Base-by-base conservation (phyloP, 176 grass and related monocot species). In the Dendrocalamus sinicus region DNA sequence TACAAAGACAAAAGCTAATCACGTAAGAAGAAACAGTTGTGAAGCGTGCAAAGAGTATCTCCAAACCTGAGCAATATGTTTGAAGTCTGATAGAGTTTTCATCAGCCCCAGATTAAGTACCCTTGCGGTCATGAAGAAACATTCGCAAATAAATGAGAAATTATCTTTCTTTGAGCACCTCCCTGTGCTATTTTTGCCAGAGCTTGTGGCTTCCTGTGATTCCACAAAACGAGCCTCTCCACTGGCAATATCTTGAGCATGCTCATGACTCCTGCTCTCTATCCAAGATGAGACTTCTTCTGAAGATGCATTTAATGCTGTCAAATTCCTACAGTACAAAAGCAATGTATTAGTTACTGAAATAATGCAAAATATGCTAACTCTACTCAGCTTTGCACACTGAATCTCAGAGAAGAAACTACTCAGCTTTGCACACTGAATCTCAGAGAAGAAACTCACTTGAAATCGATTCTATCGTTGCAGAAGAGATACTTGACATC, bases 121-220 rank as follows among this genome's bases (percentile, higher is more conserved):
- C 59, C 96, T 89, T 78, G 96, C 82, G 14, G 93, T 95, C 96
- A 98, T 98, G 88, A 98, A 98, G 86, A 95, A 98, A 84, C 91
- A 98, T 78, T 98, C 93, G 0, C 96, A 98, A 85, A 95, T 91
- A 90, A 98, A 98, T 43, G 93, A 95, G 76, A 89, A 98, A 60
- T 95, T 98, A 3, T 94, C 90, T 80, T 94, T 95, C 67, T 86
- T 98, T 79, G 83, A 61, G 70, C 65, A 76, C 68, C 71, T 78
- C 85, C 76, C 84, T 19, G 62, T 67, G 75, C 55, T 92, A 85
- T 81, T 83, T 63, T 67, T 88, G 46, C 85, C 88, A 67, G 96
- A 93, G 86, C 91, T 98, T 81, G 88, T 91, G 47, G 88, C 84
- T 94, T 91, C 89, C 61, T 86, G 77, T 6, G 91, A 93, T 77